These are phyloP conservation scores for Coemansia sp. DNA, from an alignment of 192 early-diverging fungal genomes.

Conservation along the genomic window DNA sequence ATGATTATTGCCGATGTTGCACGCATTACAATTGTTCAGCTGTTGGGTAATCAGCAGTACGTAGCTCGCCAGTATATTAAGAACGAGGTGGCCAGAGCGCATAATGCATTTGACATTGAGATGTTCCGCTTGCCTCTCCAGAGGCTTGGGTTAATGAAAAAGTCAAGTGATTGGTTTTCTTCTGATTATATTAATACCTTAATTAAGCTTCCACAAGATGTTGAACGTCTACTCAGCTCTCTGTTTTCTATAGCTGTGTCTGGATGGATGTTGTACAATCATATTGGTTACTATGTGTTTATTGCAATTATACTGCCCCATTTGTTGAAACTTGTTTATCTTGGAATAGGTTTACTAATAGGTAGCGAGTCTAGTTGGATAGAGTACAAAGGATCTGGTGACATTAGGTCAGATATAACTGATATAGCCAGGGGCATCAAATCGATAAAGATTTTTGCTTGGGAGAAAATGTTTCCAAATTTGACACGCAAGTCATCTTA, in stretches of 20 bases:
- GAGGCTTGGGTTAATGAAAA: constrained; percentile 10
- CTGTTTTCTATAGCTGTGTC: background rate
- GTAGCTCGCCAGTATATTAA: background rate
- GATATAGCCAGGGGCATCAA: constrained; percentile 25
- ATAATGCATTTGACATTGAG: background rate
- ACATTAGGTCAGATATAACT: background rate
- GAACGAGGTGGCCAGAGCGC: background rate
- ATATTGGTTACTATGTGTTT: constrained; percentile 23
- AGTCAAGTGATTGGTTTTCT: background rate
- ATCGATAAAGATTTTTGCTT: constrained; percentile 42
- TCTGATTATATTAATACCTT: background rate
- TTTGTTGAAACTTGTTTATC: constrained; percentile 5
- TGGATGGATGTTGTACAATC: constrained; percentile 16
- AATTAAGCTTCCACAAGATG: background rate
- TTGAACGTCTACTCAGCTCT: background rate
- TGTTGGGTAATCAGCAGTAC: background rate
- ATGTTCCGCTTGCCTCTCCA: constrained; percentile 29
- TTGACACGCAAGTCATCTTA: background rate
- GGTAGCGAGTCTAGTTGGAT: constrained; percentile 3
- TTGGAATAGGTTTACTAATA: background rate
- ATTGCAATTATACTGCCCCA: constrained; percentile 5
- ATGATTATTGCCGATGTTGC: constrained; percentile 10
- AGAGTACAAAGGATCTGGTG: background rate
- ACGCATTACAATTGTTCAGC: background rate
- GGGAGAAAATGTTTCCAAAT: constrained; percentile 31